Conservation (phyloP, 257 asterid species). For the Paraleonurus japonicus region DNA sequence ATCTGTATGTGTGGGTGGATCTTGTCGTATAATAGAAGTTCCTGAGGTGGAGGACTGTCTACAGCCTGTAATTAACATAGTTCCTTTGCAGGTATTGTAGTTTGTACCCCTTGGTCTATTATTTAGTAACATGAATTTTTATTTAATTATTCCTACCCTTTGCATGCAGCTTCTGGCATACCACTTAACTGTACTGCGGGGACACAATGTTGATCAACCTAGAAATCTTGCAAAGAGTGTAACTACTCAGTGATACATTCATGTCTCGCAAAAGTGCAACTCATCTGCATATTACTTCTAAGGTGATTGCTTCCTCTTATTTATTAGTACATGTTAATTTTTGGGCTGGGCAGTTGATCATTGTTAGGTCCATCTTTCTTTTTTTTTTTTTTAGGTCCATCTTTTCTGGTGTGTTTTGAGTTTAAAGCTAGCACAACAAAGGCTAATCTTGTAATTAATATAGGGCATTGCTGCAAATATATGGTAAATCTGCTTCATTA, state of each 20-base stretch:
- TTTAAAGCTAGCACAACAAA: not conserved
- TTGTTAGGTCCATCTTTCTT: not conserved
- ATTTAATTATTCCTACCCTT: not conserved
- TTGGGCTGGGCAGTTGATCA: not conserved
- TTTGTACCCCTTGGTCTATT: not conserved
- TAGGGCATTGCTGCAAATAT: not conserved
- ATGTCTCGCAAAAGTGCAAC: not conserved
- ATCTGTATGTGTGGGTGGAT: slow-evolving; percentile 72
- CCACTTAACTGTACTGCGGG: slow-evolving; percentile 79
- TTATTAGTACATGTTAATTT: not conserved
- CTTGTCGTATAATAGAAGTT: slow-evolving; percentile 85
- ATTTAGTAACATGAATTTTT: not conserved
- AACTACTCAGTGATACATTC: slow-evolving; percentile 73
- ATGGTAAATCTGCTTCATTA: not conserved
- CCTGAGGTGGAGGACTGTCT: slow-evolving; percentile 87
- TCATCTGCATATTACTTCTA: not conserved
- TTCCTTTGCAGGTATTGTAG: slow-evolving; percentile 92
- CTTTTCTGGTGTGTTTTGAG: not conserved
- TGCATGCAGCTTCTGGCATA: slow-evolving; percentile 66
- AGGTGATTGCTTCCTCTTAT: not conserved
- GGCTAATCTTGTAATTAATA: not conserved
- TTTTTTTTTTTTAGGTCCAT: not conserved
- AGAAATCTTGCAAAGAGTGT: slow-evolving; percentile 89
- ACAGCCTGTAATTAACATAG: slow-evolving; percentile 86
- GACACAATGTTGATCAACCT: slow-evolving; percentile 80